Evolutionary conservation across 345 rosid species (phyloP).

Genomic region (Brassica juncea): DNA sequence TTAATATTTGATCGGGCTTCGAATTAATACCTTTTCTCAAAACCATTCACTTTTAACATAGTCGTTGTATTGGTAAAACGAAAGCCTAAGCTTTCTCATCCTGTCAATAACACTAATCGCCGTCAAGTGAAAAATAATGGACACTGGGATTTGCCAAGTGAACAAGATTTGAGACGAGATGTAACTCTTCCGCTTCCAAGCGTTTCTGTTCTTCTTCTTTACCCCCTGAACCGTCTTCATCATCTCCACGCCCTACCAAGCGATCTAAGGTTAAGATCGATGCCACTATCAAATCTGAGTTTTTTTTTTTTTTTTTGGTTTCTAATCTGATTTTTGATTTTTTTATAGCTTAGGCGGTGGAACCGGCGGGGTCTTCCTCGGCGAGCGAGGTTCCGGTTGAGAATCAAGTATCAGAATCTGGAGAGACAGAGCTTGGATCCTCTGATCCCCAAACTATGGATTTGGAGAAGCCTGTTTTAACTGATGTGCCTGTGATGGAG

Average conservation of each 20-base stretch:
- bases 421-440: conserved; percentile 57
- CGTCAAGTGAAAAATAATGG: no score
- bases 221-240: conserved; percentile 35
- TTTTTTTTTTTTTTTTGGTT: background rate
- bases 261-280: conserved; percentile 66
- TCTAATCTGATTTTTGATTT: conserved; percentile 25
- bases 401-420: conserved; percentile 48
- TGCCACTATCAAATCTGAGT: no score
- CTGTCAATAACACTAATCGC: no score
- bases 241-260: conserved; percentile 56
- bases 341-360: conserved; percentile 44
- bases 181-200: conserved; percentile 48
- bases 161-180: no score
- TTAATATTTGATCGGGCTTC: no score
- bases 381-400: conserved; percentile 50
- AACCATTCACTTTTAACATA: no score
- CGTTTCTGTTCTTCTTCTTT: conserved; percentile 56
- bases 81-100: no score
- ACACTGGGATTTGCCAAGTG: no score
- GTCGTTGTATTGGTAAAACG: no score
- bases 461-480: conserved; percentile 34
- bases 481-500: no score
- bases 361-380: conserved; percentile 57
- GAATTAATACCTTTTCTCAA: no score
- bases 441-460: conserved; percentile 61